phyloP scores from a whole-genome alignment of 495 filamentous ascomycete species.

The Oleoguttula mirabilis region DNA sequence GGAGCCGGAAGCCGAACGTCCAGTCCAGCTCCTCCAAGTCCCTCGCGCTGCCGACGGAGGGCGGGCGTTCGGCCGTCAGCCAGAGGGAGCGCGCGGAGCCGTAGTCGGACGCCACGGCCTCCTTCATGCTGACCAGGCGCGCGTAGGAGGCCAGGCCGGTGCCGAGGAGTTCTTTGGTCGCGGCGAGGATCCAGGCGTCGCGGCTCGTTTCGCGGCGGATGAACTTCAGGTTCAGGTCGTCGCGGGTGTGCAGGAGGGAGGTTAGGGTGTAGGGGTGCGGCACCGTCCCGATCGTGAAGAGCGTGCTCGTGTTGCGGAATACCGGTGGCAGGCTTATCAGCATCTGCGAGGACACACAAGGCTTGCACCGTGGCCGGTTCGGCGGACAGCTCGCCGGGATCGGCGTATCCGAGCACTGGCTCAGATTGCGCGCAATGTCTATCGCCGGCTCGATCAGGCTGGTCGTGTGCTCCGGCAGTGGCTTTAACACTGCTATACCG shows the following conservation, averaged over 20 bases:
- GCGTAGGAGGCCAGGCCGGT: constrained; percentile 45
- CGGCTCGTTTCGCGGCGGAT: constrained; percentile 66
- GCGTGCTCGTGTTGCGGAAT: constrained; percentile 30
- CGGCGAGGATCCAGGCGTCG: constrained; percentile 63
- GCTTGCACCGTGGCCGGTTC: constrained; percentile 58
- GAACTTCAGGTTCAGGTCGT: constrained; percentile 49
- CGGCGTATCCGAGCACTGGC: constrained; percentile 58
- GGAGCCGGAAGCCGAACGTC: constrained; percentile 76
- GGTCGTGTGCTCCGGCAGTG: constrained; percentile 54
- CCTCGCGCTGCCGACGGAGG: constrained; percentile 26
- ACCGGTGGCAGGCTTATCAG: constrained; percentile 23
- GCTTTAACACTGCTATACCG: constrained; percentile 71
- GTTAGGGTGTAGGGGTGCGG: constrained; percentile 82
- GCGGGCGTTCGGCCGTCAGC: constrained; percentile 62
- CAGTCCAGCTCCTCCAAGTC: constrained; percentile 62
- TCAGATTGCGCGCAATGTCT: constrained; percentile 58
- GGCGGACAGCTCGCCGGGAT: constrained; percentile 74
- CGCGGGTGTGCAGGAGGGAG: constrained; percentile 41
- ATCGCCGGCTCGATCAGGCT: constrained; percentile 56
- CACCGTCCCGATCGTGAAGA: constrained; percentile 74
- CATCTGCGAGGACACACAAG: constrained; percentile 45
- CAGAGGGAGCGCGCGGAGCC: constrained; percentile 53
- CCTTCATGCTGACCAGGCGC: constrained; percentile 66
- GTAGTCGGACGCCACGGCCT: constrained; percentile 57
- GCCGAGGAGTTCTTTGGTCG: constrained; percentile 59